Evolutionary conservation across 495 filamentous ascomycete species (phyloP), one percentile per base, ranked within the genome.

Genomic region (Chaetomium fimeti): DNA sequence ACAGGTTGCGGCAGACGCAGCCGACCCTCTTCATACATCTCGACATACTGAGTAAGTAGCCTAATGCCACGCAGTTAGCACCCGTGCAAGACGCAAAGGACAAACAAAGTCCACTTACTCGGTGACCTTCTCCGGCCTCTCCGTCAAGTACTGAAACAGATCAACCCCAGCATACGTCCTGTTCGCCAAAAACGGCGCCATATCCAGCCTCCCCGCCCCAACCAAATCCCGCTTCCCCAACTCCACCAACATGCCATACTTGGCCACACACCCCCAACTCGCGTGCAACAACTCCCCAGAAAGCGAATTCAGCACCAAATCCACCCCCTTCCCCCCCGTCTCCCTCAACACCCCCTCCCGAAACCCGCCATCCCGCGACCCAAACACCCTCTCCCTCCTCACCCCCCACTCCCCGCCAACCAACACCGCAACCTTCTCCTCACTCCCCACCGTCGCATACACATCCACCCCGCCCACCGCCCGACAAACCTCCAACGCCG

Each of bases 271-370:
- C 38, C 79, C 71, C 72, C 81, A 84, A 0, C 75, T 77, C 2
- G 74, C 78, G 55, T 79, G 77, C 3, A 85, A 67, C 11, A 79
- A 71, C 51, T 83, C 80, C 2, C 82, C 80, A 3, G 81, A 74
- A 0, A 84, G 76, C 6, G 80, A 84, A 68, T 86, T 86, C 1
- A 85, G 71, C 0, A 79, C 82, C 11, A 85, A 52, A 60, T 85
- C 82, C 2, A 84, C 82, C 15, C 84, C 84, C 13, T 65, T 57
- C 4, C 74, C 75, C 2, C 71, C 69, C 0, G 87, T 88, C 5
- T 66, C 74, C 22, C 69, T 53, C 69, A 76, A 71, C 42, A 88
- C 68, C 3, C 67, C 78, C 12, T 74, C 61, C 13, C 72, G 71
- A 64, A 87, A 79, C 2, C 66, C 64, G 16, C 15, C 61, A 40